Conservation (phyloP, 2,329 filamentous ascomycete genomes). For the Calonectria pseudoreteaudii region DNA sequence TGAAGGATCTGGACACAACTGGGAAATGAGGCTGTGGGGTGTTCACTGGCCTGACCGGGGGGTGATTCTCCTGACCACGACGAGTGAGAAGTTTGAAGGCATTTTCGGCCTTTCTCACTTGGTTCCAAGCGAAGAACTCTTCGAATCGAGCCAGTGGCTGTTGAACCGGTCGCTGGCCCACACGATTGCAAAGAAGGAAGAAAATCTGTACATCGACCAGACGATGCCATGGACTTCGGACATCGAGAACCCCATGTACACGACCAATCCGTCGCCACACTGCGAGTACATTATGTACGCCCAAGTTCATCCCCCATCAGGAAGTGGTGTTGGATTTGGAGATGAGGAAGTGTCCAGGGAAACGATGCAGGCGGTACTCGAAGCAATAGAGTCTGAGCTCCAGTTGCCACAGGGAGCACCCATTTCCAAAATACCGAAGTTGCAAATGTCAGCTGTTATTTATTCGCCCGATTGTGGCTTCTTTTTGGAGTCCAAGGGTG, state of each 20-base stretch:
- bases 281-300: constrained; percentile 93
- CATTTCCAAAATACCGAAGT: constrained; percentile 63
- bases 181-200: constrained; percentile 74
- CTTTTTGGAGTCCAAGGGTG: constrained; percentile 74
- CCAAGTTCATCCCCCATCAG: constrained; percentile 74
- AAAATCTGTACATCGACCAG: constrained; percentile 64
- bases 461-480: constrained; percentile 78
- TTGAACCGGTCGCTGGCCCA: constrained; percentile 79
- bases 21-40: constrained; percentile 84
- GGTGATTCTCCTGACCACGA: constrained; percentile 84
- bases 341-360: constrained; percentile 47
- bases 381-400: constrained; percentile 72
- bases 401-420: constrained; percentile 71
- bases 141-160: constrained; percentile 69
- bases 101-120: constrained; percentile 92
- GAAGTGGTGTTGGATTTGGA: constrained; percentile 48
- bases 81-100: constrained; percentile 93
- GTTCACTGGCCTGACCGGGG: constrained; percentile 89
- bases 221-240: constrained; percentile 83
- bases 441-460: constrained; percentile 72
- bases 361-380: constrained; percentile 53
- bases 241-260: constrained; percentile 70
- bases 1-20: constrained; percentile 75
- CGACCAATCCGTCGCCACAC: constrained; percentile 72
- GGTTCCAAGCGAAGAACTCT: constrained; percentile 68